These are phyloP conservation scores for Globomyces sp. DNA, from an alignment of 371 early-diverging fungal species.

Conservation along the genomic window DNA sequence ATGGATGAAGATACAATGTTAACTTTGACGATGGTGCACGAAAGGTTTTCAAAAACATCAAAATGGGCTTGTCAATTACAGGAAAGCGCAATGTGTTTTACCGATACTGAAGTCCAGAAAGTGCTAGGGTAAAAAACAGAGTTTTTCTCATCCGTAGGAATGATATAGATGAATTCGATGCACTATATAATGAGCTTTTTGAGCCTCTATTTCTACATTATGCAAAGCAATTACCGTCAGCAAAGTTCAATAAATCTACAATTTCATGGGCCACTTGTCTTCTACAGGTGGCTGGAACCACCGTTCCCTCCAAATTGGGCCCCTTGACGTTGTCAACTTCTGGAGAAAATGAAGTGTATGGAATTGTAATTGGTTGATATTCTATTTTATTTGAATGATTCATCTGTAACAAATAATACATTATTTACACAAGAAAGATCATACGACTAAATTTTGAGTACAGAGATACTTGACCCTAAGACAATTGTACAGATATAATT, in stretches of 20 bases:
- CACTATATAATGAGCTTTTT: not conserved
- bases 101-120: not conserved
- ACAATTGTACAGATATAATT: no score
- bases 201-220: not conserved
- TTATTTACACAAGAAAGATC: no score
- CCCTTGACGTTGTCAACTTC: no score
- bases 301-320: no score
- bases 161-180: not conserved
- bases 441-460: no score
- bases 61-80: not conserved
- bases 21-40: not conserved
- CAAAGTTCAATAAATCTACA: not conserved
- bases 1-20: constrained; percentile 12
- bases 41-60: not conserved
- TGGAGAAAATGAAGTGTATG: no score
- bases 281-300: no score
- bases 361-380: no score
- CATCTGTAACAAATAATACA: no score
- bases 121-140: not conserved
- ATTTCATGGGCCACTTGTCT: not conserved
- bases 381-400: no score
- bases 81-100: not conserved
- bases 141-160: not conserved
- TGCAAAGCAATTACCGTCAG: constrained; percentile 1
- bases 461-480: no score